Evolutionary conservation across 2,329 filamentous ascomycete species (phyloP), one percentile per base, ranked within the genome.

Genomic region (Fusarium newnesense): DNA sequence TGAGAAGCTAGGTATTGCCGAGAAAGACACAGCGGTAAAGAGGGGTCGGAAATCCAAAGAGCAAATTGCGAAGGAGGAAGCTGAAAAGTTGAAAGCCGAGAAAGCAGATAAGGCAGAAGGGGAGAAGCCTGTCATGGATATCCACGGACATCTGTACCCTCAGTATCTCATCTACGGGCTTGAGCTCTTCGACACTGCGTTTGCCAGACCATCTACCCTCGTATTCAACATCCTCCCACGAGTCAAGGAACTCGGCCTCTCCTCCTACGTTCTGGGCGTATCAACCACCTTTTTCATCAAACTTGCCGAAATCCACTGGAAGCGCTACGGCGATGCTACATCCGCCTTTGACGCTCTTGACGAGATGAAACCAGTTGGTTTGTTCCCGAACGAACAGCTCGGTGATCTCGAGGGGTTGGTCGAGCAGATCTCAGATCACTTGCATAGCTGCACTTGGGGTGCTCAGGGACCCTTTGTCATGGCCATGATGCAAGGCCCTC

Each of bases 241-340:
- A 12, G 84, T 95, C 75, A 93, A 93, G 78, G 85, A 87, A 49
- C 85, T 94, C 1, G 93, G 93, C 4, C 86, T 92, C 4, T 87
- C 89, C 2, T 92, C 92, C 1, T 94, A 92, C 77, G 90, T 94
- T 11, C 86, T 96, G 2, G 93, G 92, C 53, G 91, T 89, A 10
- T 91, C 90, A 24, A 92, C 92, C 0, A 84, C 87, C 0, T 88
- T 95, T 46, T 95, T 93, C 84, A 91, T 92, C 77, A 85, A 89
- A 54, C 85, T 94, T 39, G 85, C 94, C 30, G 81, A 84, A 19
- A 86, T 91, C 28, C 84, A 90, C 62, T 94, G 91, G 89, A 80
- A 83, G 39, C 87, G 89, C 16, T 88, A 89, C 70, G 86, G 89
- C 28, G 89, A 94, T 75, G 84, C 89, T 5, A 72, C 77, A 7